Evolutionary conservation across 352 stramenopile species (phyloP).

Genomic region (Albugo candida): DNA sequence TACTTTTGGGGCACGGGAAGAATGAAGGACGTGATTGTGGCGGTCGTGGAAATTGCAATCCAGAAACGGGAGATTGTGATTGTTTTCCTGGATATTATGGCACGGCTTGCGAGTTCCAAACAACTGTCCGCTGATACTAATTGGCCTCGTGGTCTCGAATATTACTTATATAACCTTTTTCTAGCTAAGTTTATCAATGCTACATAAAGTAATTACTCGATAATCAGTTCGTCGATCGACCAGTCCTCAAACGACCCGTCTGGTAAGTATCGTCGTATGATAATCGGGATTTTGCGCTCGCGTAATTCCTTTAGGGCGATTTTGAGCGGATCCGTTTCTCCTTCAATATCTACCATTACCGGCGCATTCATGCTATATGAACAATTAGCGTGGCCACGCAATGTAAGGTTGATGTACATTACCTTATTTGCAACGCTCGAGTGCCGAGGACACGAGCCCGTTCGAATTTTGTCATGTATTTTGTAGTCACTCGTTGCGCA

Average conservation of each 20-base stretch:
- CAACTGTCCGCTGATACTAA: conserved; percentile 40
- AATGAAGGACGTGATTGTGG: conserved; percentile 79
- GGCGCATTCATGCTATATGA: conserved; percentile 85
- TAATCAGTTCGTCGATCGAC: conserved; percentile 98
- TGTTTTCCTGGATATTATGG: conserved; percentile 92
- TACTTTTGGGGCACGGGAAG: conserved; percentile 71
- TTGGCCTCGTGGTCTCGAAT: conserved; percentile 1
- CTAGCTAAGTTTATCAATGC: neutral
- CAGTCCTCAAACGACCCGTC: conserved; percentile 99
- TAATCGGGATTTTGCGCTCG: conserved; percentile 99
- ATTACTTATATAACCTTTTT: neutral
- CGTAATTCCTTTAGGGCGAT: conserved; percentile 99
- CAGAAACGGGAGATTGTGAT: conserved; percentile 81
- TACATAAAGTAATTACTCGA: conserved; percentile 69
- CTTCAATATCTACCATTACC: conserved; percentile 92
- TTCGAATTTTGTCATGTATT: conserved; percentile 99
- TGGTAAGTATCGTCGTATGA: conserved; percentile 97
- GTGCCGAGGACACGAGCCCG: conserved; percentile 94
- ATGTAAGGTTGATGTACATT: neutral
- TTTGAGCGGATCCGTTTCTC: conserved; percentile 98
- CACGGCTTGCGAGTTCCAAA: conserved; percentile 76
- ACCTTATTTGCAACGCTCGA: conserved; percentile 95
- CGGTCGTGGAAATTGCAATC: conserved; percentile 90
- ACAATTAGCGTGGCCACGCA: neutral
- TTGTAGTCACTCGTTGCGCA: conserved; percentile 87